Evolutionary conservation across 805 yeast genomes (phyloP), one percentile per base, ranked within the genome.

Genomic region (Ogataea zsoltii): DNA sequence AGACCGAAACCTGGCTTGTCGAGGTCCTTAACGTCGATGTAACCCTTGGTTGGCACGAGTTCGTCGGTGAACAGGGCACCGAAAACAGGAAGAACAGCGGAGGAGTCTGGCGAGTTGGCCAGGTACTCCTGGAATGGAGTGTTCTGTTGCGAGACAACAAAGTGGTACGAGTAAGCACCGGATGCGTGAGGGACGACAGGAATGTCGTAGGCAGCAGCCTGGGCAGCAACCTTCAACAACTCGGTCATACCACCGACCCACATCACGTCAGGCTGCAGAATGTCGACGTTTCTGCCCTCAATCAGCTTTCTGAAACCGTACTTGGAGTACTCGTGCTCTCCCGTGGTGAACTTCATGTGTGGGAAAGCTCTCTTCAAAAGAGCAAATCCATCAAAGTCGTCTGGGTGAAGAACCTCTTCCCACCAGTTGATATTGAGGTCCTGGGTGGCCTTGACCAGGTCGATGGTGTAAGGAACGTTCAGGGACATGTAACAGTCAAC

Each of bases 241-340:
- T 75, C 79, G 15, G 79, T 73, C 67, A 74, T 55, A 36, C 79
- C 78, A 41, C 79, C 79, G 48, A 73, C 75, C 79, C 79, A 75
- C 79, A 75, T 75, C 41, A 74, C 72, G 55, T 75, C 80, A 17
- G 79, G 79, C 55, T 75, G 79, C 46, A 75, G 57, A 48, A 75
- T 74, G 51, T 72, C 77, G 41, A 75, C 48, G 54, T 73, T 72
- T 49, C 79, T 61, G 34, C 74, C 76, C 56, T 74, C 78, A 49
- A 75, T 74, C 42, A 74, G 66, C 60, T 75, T 72, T 55, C 79
- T 65, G 65, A 75, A 75, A 4, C 79, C 79, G 52, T 74, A 74
- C 53, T 69, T 68, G 45, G 79, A 70, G 62, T 74, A 75, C 54
- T 75, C 79, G 55, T 75, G 79, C 59, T 75, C 80, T 50, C 79